Evolutionary conservation across 2,329 filamentous ascomycete species (phyloP).

Genomic region (Aspergillus aculeatus): DNA sequence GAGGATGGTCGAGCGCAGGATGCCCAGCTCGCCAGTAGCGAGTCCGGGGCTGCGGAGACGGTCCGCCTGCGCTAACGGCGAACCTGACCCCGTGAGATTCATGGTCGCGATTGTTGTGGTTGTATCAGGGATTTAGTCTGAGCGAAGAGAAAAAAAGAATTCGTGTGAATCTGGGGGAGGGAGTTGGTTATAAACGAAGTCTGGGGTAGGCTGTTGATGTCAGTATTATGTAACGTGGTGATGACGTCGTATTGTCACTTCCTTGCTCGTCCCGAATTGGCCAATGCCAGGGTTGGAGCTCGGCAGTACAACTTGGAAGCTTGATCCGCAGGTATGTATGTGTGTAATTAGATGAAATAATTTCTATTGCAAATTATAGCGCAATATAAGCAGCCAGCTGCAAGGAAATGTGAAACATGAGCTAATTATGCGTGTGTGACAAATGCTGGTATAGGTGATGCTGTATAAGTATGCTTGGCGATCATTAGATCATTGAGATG

Average conservation of each 20-base stretch:
- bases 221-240: slow-evolving; percentile 20
- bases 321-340: no score
- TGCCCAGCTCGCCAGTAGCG: slow-evolving; percentile 44
- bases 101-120: not conserved
- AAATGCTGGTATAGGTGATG: not conserved
- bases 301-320: not conserved
- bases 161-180: not conserved
- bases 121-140: not conserved
- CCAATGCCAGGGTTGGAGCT: not conserved
- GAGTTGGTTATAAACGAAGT: not conserved
- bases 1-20: slow-evolving; percentile 54
- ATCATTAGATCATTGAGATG: not conserved
- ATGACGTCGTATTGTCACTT: slow-evolving; percentile 1
- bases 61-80: not conserved
- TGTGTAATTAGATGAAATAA: no score
- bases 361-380: not conserved
- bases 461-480: not conserved
- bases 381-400: not conserved
- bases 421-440: not conserved
- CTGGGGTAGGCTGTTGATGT: slow-evolving; percentile 16
- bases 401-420: not conserved
- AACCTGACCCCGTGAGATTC: not conserved
- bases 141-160: not conserved
- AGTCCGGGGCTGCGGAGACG: not conserved
- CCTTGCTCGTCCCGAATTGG: not conserved